A percentile compares a stretch with the other conserved stretches of the same genome.
These are phyloP conservation scores for Nakazawaea ambrosiae DNA, from an alignment of 805 yeast genomes.

Conservation along the genomic window DNA sequence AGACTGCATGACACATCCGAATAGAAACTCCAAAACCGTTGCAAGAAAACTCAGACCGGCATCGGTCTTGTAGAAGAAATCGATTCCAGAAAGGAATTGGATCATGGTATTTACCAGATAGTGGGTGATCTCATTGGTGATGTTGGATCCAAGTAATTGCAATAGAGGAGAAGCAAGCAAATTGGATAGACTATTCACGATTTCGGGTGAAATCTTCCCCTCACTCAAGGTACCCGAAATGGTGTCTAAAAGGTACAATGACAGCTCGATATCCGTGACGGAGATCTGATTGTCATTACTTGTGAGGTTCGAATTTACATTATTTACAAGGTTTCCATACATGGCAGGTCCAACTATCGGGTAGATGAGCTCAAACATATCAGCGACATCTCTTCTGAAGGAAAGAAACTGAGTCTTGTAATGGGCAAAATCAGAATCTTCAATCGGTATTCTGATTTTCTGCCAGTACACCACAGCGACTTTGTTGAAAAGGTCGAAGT, in stretches of 20 bases:
- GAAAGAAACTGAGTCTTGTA: constrained; percentile 50
- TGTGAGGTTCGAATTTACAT: constrained; percentile 22
- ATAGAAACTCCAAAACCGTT: constrained; percentile 44
- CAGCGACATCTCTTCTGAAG: constrained; percentile 71
- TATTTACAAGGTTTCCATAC: constrained; percentile 34
- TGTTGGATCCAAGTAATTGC: neutral
- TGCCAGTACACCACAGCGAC: constrained; percentile 62
- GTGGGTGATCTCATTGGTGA: neutral
- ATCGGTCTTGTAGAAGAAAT: constrained; percentile 46
- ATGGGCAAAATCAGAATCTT: constrained; percentile 24
- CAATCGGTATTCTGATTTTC: constrained; percentile 45
- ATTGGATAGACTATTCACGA: neutral
- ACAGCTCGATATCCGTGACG: constrained; percentile 48
- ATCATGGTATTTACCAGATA: constrained; percentile 43
- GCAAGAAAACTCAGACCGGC: constrained; percentile 40
- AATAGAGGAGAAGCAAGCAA: neutral
- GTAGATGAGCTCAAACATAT: constrained; percentile 66
- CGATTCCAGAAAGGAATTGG: constrained; percentile 50
- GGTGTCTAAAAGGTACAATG: constrained; percentile 50
- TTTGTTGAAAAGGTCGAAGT: constrained; percentile 35
- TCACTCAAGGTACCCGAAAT: constrained; percentile 46
- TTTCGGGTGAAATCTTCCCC: neutral
- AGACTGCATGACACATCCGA: constrained; percentile 25
- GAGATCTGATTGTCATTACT: constrained; percentile 13
- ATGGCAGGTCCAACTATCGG: constrained; percentile 53